Evolutionary conservation across 768 basidiomycete species (phyloP).

Genomic region (Lactifluus hygrophoroides): DNA sequence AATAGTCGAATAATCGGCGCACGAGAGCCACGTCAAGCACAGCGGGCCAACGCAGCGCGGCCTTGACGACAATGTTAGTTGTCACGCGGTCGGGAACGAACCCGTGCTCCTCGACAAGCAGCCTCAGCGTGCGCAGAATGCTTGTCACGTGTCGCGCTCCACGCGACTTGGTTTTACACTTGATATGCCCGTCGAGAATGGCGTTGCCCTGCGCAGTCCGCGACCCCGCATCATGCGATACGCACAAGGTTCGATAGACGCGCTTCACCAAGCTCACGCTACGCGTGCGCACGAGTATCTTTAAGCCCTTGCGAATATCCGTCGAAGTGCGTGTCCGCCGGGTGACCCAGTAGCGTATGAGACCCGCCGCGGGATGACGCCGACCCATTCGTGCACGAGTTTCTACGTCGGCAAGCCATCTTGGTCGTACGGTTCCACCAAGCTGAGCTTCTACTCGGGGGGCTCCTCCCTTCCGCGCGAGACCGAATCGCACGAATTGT

Average conservation of each 20-base stretch:
- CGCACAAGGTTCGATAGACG: constrained; percentile 22
- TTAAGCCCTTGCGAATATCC: constrained; percentile 5
- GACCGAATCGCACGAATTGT: constrained; percentile 25
- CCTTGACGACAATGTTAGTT: constrained; percentile 58
- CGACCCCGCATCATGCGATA: constrained; percentile 16
- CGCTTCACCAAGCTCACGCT: constrained; percentile 3
- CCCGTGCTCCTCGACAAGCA: constrained; percentile 35
- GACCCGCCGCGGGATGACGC: constrained; percentile 21
- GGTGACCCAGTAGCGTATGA: constrained; percentile 20
- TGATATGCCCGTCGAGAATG: constrained; percentile 40
- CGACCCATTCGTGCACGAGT: constrained; percentile 22
- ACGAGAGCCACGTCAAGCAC: constrained; percentile 37
- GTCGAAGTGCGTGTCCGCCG: constrained; percentile 2
- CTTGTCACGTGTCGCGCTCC: constrained; percentile 41
- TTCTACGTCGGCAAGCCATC: constrained; percentile 3
- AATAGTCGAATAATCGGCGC: constrained; percentile 53
- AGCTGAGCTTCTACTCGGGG: background rate
- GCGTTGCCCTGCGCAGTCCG: constrained; percentile 47
- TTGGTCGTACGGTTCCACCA: background rate
- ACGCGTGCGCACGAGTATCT: constrained; percentile 6
- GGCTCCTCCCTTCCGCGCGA: background rate
- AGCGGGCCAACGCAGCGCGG: constrained; percentile 43
- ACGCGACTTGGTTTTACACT: constrained; percentile 22
- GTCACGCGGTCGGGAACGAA: constrained; percentile 64
- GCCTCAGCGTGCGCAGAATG: constrained; percentile 32